phyloP scores from a whole-genome alignment of 768 basidiomycete species.

The Rhodotorula graminis region DNA sequence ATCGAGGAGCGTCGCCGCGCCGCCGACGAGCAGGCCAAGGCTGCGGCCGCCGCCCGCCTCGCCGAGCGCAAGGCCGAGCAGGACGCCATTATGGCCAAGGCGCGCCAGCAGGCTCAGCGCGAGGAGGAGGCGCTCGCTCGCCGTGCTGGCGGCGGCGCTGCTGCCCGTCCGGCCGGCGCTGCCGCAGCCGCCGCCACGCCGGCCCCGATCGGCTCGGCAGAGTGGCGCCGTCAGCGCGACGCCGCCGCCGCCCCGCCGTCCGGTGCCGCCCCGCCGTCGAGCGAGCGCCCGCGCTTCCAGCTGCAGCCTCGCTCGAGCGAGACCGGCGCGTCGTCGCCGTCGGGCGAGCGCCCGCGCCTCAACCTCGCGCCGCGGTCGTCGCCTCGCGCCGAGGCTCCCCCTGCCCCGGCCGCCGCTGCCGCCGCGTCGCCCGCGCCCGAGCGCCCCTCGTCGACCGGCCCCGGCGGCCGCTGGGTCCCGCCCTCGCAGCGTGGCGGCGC shows the following conservation, averaged over 20 bases:
- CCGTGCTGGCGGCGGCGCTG: neutral
- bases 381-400: conserved; percentile 14
- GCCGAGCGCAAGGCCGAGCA: conserved; percentile 37
- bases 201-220: conserved; percentile 21
- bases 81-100: conserved; percentile 26
- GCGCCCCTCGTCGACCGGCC: neutral
- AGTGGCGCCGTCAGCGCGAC: conserved; percentile 23
- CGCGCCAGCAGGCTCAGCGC: conserved; percentile 21
- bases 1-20: conserved; percentile 47
- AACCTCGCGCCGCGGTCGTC: conserved; percentile 8
- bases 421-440: neutral
- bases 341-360: conserved; percentile 33
- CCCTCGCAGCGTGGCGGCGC: neutral
- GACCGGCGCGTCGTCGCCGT: neutral
- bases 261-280: neutral
- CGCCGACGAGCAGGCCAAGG: conserved; percentile 42
- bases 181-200: conserved; percentile 11
- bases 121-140: conserved; percentile 39
- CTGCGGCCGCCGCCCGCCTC: conserved; percentile 25
- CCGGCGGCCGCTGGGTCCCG: conserved; percentile 1
- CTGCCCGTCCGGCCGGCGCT: neutral
- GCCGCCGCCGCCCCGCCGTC: neutral
- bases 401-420: conserved; percentile 16
- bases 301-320: conserved; percentile 17
- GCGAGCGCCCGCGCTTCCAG: conserved; percentile 32